Evolutionary conservation across 108 stramenopile species (phyloP).

Genomic region (Mediolabrus comicus): DNA sequence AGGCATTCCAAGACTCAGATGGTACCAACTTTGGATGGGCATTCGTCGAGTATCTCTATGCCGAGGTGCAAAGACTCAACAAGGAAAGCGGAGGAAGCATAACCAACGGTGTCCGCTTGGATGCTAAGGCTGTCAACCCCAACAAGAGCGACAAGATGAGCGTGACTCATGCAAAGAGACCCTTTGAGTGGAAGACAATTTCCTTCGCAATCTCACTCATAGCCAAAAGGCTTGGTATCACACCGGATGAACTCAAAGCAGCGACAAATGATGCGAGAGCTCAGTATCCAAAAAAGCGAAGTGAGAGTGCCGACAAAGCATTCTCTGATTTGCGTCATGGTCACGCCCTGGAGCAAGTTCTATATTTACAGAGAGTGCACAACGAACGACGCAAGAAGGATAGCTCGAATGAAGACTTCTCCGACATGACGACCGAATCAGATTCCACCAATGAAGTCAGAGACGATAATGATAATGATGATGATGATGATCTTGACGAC

Average conservation of each 20-base stretch:
- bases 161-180: neutral
- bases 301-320: neutral
- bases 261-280: neutral
- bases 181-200: neutral
- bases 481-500: neutral
- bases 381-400: neutral
- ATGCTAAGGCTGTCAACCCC: neutral
- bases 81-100: neutral
- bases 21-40: neutral
- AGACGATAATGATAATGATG: neutral
- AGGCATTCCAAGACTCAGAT: neutral
- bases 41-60: neutral
- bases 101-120: neutral
- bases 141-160: neutral
- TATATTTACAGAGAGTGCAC: neutral
- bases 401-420: neutral
- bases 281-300: neutral
- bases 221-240: neutral
- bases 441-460: neutral
- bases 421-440: neutral
- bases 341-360: neutral
- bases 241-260: neutral
- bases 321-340: neutral
- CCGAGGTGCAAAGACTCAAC: neutral
- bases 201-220: neutral